Conservation (phyloP, 495 filamentous ascomycete genomes). For the Mycothermus thermophilus region DNA sequence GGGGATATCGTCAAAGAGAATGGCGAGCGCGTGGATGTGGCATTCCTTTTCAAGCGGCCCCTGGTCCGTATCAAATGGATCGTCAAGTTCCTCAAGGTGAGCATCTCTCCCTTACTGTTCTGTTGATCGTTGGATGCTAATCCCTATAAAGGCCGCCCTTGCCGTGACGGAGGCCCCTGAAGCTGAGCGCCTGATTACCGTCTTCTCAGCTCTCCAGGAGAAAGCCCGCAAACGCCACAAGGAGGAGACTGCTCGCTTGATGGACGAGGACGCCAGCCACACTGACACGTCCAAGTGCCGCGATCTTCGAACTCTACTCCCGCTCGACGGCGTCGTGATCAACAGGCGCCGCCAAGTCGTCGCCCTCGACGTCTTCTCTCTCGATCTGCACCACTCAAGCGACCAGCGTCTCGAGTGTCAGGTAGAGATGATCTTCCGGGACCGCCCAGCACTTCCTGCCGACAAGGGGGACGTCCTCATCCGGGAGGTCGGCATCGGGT, state of each 20-base stretch:
- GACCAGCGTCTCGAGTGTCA: slow-evolving; percentile 80
- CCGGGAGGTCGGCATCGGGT: slow-evolving; percentile 64
- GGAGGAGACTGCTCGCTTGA: slow-evolving; percentile 74
- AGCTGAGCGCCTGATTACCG: slow-evolving; percentile 15
- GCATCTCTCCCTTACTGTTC: slow-evolving; percentile 3
- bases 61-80: slow-evolving; percentile 81
- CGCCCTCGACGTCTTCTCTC: slow-evolving; percentile 76
- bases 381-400: slow-evolving; percentile 76
- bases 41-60: slow-evolving; percentile 79
- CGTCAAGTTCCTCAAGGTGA: slow-evolving; percentile 64
- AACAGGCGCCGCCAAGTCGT: slow-evolving; percentile 61
- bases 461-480: slow-evolving; percentile 73
- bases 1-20: slow-evolving; percentile 64
- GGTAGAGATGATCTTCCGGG: slow-evolving; percentile 76
- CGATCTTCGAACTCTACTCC: slow-evolving; percentile 61
- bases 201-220: slow-evolving; percentile 57
- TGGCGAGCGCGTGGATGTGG: slow-evolving; percentile 88
- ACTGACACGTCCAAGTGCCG: slow-evolving; percentile 68
- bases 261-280: slow-evolving; percentile 76
- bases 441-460: slow-evolving; percentile 42
- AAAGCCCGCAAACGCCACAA: slow-evolving; percentile 65
- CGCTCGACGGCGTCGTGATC: slow-evolving; percentile 53
- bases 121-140: not conserved
- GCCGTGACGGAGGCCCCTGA: slow-evolving; percentile 18
- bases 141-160: slow-evolving; percentile 28